Base-by-base conservation (phyloP, 768 basidiomycete species). In the Myochromella boudieri region DNA sequence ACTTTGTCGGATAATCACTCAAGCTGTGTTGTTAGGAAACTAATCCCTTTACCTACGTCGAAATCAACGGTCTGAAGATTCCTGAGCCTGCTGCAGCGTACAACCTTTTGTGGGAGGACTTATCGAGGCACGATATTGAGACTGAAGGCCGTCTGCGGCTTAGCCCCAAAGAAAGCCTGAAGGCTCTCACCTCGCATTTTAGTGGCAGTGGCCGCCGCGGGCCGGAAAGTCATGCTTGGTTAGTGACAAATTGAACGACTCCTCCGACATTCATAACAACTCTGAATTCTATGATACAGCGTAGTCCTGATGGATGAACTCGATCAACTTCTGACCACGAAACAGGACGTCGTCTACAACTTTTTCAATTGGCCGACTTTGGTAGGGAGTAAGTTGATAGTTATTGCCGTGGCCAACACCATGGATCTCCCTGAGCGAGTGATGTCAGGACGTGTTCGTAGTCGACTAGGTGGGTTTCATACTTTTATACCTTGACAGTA, bases 321-420 rank as follows among this genome's bases (percentile, higher is more conserved):
- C 4, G 97, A 99, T 67, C 97, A 98, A 64, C 77, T 99, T 22
- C 83, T 98, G 56, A 98, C 95, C 1, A 74, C 87, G 14, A 97
- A 97, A 62, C 95, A 99, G 64, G 95, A 99, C 48, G 95, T 99
- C 8, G 89, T 99, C 17, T 99, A 99, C 68, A 97, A 97, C 60
- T 98, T 99, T 68, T 98, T 98, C 77, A 98, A 99, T 63, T 99
- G 97, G 95, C 97, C 97, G 1, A 95, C 94, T 3, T 72, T 97
- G 41, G 76, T 80, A 0, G 84, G 83, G 15, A 94, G 92, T 48
- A 91, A 89, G 63, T 78, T 99, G 4, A 84, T 97, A 42, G 97
- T 99, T 1, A 80, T 99, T 41, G 95, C 97, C 0, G 94, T 99
- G 1, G 97, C 97, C 6, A 99, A 98, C 62, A 94, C 95, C 24